Evolutionary conservation across 257 asterid genomes (phyloP).

Genomic region (Ligustrum vulgare): DNA sequence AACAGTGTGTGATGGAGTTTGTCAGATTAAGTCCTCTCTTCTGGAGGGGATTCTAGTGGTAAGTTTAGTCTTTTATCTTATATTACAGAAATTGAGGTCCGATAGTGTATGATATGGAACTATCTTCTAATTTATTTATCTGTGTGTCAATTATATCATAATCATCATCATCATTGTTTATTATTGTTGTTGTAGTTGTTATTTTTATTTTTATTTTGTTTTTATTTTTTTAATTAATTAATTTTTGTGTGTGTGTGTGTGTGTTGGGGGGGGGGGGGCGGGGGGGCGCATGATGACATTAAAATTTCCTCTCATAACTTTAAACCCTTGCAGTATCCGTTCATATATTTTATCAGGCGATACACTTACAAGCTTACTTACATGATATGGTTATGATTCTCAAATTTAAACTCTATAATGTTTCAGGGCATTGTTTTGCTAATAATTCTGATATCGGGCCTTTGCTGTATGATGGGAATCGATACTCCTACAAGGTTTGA

Average conservation of each 20-base stretch:
- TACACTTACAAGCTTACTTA: not conserved
- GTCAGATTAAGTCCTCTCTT: conserved; percentile 87
- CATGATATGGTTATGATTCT: conserved; percentile 3
- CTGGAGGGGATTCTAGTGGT: conserved; percentile 92
- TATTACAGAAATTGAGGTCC: not conserved
- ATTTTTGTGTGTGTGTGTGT: too few relatives aligned
- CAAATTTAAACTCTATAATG: conserved; percentile 9
- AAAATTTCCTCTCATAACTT: not conserved
- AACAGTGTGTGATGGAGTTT: conserved; percentile 78
- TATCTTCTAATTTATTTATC: not conserved
- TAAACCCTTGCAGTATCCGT: conserved; percentile 7
- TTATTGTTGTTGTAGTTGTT: too few relatives aligned
- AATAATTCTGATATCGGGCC: conserved; percentile 86
- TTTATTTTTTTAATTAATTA: too few relatives aligned
- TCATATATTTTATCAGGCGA: not conserved
- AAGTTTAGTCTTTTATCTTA: conserved; percentile 27
- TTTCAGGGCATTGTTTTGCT: conserved; percentile 89
- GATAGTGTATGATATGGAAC: not conserved
- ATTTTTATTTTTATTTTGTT: too few relatives aligned
- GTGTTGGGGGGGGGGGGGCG: not conserved
- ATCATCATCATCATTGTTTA: not conserved
- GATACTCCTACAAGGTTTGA: conserved; percentile 98
- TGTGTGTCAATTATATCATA: not conserved
- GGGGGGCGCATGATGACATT: not conserved
- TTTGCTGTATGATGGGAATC: conserved; percentile 98